Evolutionary conservation across 2,329 filamentous ascomycete species (phyloP).

Genomic region (Orbilia quercus): DNA sequence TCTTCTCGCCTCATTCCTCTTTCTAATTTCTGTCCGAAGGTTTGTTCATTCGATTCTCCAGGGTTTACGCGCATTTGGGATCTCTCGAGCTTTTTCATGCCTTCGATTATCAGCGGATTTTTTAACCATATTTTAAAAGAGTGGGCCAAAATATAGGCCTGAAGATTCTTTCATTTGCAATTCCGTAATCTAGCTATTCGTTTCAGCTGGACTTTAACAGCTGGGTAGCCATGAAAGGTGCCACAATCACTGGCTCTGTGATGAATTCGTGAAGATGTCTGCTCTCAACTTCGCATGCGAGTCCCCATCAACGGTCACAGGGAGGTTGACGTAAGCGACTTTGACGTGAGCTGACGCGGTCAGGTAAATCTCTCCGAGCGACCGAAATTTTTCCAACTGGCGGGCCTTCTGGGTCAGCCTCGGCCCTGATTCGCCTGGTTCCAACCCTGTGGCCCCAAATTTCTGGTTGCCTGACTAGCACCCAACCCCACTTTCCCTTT

Average conservation of each 20-base stretch:
- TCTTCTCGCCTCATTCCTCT: not conserved
- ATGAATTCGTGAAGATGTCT: too few relatives aligned
- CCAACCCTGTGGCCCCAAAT: slow-evolving; percentile 16
- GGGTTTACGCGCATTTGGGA: slow-evolving; percentile 30
- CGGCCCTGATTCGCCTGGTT: slow-evolving; percentile 8
- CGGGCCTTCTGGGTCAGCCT: slow-evolving; percentile 37
- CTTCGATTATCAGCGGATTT: slow-evolving; percentile 19
- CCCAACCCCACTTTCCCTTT: slow-evolving; percentile 22
- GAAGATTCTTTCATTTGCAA: not conserved
- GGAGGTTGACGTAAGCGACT: slow-evolving; percentile 24
- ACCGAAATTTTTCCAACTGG: not conserved
- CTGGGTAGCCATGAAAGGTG: too few relatives aligned
- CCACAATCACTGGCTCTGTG: too few relatives aligned
- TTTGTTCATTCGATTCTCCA: slow-evolving; percentile 9
- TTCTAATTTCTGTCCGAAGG: not conserved
- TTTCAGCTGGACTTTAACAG: too few relatives aligned
- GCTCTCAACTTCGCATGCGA: too few relatives aligned
- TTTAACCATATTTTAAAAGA: not conserved
- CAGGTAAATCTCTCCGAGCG: not conserved
- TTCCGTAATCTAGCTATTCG: too few relatives aligned
- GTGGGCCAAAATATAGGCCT: not conserved
- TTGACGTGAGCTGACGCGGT: slow-evolving; percentile 35
- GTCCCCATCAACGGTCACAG: too few relatives aligned
- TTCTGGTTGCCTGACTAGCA: slow-evolving; percentile 40
- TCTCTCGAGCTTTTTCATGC: slow-evolving; percentile 4